Evolutionary conservation across 2,329 filamentous ascomycete genomes (phyloP).

Genomic region (Leptoxyphium fumago): DNA sequence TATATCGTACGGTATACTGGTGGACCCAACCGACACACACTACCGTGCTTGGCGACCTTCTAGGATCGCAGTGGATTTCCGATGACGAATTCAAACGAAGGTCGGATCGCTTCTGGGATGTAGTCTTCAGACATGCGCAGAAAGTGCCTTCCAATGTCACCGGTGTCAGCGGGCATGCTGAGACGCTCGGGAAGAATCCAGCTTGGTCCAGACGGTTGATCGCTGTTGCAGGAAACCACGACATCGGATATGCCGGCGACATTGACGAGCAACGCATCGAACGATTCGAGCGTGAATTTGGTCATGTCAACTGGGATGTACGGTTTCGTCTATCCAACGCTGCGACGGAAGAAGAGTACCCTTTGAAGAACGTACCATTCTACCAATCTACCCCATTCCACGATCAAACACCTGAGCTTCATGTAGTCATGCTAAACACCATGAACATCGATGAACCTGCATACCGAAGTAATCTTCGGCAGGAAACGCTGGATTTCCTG

Average conservation of each 20-base stretch:
- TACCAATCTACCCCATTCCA: slow-evolving; percentile 2
- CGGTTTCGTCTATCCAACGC: slow-evolving; percentile 36
- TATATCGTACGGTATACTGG: slow-evolving; percentile 73
- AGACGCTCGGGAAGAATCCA: slow-evolving; percentile 30
- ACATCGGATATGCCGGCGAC: slow-evolving; percentile 91
- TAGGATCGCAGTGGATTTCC: slow-evolving; percentile 90
- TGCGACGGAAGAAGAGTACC: neutral
- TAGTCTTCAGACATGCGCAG: slow-evolving; percentile 50
- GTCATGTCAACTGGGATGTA: slow-evolving; percentile 80
- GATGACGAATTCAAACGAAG: slow-evolving; percentile 69
- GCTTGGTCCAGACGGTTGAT: slow-evolving; percentile 66
- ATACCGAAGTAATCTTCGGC: slow-evolving; percentile 49
- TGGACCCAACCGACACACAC: slow-evolving; percentile 77
- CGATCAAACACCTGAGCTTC: slow-evolving; percentile 47
- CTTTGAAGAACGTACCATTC: neutral
- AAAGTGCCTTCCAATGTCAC: slow-evolving; percentile 14
- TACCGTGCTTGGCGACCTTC: slow-evolving; percentile 73
- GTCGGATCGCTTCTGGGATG: slow-evolving; percentile 62
- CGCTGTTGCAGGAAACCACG: slow-evolving; percentile 88
- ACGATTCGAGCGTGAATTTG: slow-evolving; percentile 74
- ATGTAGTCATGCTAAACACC: slow-evolving; percentile 75
- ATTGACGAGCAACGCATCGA: slow-evolving; percentile 59
- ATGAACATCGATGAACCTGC: slow-evolving; percentile 88
- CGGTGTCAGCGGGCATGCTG: slow-evolving; percentile 19
- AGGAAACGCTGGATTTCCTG: slow-evolving; percentile 63